phyloP scores from a whole-genome alignment of 176 grass and related monocot genomes.

The Eragrostis nindensis region DNA sequence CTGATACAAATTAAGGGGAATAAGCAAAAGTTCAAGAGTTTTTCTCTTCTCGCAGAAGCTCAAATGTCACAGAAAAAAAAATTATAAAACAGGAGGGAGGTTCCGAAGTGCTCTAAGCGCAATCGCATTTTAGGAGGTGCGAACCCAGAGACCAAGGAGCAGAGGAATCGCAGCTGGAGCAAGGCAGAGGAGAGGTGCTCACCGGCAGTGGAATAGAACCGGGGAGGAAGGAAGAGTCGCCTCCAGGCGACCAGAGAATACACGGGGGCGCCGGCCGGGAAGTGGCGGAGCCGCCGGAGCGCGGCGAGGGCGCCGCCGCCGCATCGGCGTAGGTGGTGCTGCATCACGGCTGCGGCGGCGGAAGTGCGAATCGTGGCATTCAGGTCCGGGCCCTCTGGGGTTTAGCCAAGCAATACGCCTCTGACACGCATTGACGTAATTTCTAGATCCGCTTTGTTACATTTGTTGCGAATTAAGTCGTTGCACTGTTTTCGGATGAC shows the following conservation, averaged over 20 bases:
- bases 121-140: not conserved
- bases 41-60: not conserved
- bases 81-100: not conserved
- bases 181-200: slow-evolving; percentile 26
- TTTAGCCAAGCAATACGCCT: not conserved
- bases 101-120: not conserved
- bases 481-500: not conserved
- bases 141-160: not conserved
- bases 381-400: not conserved
- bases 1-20: slow-evolving; percentile 29
- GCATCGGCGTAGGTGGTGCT: slow-evolving; percentile 44
- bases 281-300: slow-evolving; percentile 17
- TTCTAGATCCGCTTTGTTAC: fast-evolving
- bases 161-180: not conserved
- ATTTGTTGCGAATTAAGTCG: fast-evolving
- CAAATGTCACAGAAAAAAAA: not conserved
- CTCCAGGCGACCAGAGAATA: slow-evolving; percentile 5
- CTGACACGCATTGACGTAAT: not conserved
- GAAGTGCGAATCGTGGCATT: slow-evolving; percentile 30
- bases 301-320: slow-evolving; percentile 37
- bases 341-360: slow-evolving; percentile 40
- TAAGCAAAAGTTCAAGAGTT: not conserved
- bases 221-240: not conserved
- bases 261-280: not conserved
- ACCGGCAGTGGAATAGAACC: slow-evolving; percentile 40